Evolutionary conservation across 2,329 filamentous ascomycete genomes (phyloP).

Genomic region (Colletotrichum echinochloae): DNA sequence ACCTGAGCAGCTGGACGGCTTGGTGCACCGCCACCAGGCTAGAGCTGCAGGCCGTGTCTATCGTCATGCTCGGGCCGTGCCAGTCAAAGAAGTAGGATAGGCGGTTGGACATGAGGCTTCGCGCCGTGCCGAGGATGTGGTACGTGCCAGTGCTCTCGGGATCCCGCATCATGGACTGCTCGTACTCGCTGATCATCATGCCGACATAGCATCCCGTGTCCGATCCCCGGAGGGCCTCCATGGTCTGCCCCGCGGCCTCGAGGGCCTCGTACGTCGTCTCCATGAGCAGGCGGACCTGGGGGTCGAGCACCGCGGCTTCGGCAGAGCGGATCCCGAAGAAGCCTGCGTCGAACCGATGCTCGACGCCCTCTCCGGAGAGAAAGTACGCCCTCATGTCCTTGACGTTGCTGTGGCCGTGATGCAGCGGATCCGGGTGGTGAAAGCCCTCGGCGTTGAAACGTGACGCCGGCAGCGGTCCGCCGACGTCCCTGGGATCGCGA

Average conservation of each 20-base stretch:
- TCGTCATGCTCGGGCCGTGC: slow-evolving; percentile 58
- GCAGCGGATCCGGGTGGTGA: slow-evolving; percentile 40
- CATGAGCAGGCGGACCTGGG: slow-evolving; percentile 46
- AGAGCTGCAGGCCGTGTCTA: slow-evolving; percentile 63
- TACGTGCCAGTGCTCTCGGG: slow-evolving; percentile 48
- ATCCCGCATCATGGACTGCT: neutral
- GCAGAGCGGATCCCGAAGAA: slow-evolving; percentile 44
- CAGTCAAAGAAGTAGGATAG: slow-evolving; percentile 62
- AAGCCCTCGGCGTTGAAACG: slow-evolving; percentile 44
- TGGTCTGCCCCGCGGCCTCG: slow-evolving; percentile 45
- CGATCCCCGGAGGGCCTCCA: slow-evolving; percentile 32
- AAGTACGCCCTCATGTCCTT: neutral
- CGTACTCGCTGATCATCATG: slow-evolving; percentile 3
- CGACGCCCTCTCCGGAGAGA: slow-evolving; percentile 39
- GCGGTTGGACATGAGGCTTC: slow-evolving; percentile 56
- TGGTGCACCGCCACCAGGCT: slow-evolving; percentile 54
- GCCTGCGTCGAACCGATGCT: slow-evolving; percentile 43
- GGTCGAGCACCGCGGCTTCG: slow-evolving; percentile 47
- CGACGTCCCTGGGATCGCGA: slow-evolving; percentile 41
- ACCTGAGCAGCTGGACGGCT: slow-evolving; percentile 51
- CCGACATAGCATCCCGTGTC: slow-evolving; percentile 2
- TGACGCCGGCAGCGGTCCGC: neutral
- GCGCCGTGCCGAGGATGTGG: slow-evolving; percentile 54
- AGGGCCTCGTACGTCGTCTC: slow-evolving; percentile 47
- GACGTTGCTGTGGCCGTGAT: slow-evolving; percentile 1